These are phyloP conservation scores for Ballota nigra DNA, from an alignment of 257 asterid species.

Conservation along the genomic window DNA sequence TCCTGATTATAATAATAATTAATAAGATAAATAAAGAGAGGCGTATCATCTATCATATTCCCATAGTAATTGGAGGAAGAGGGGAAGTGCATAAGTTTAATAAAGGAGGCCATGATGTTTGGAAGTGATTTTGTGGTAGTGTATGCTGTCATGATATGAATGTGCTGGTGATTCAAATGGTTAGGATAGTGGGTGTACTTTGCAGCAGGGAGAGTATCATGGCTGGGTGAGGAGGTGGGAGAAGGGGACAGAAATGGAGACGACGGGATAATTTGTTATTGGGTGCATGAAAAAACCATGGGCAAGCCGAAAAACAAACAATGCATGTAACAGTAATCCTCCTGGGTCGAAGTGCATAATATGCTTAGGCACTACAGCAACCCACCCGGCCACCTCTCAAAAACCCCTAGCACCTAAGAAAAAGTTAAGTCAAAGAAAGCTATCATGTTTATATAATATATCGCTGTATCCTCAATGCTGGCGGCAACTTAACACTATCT, in stretches of 20 bases:
- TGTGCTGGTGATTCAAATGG: neutral
- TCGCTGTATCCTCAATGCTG: neutral
- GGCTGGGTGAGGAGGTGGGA: neutral
- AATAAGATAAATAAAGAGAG: no score
- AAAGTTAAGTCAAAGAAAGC: neutral
- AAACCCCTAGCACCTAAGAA: neutral
- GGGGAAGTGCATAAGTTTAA: neutral
- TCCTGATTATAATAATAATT: no score
- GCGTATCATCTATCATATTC: neutral
- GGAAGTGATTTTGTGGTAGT: constrained; percentile 3
- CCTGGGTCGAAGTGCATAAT: neutral
- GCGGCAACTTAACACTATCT: constrained; percentile 10
- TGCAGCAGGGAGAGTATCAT: neutral
- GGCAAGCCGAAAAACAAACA: neutral
- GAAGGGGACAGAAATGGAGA: neutral
- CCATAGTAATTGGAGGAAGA: neutral
- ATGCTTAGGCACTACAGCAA: constrained; percentile 2
- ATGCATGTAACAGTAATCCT: neutral
- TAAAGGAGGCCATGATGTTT: neutral
- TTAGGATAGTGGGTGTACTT: neutral
- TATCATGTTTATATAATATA: neutral
- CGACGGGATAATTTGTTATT: neutral
- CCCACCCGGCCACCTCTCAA: neutral
- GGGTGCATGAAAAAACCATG: constrained; percentile 10
- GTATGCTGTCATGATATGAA: constrained; percentile 2